Evolutionary conservation across 495 filamentous ascomycete genomes (phyloP).

Genomic region (Trichoderma virens): DNA sequence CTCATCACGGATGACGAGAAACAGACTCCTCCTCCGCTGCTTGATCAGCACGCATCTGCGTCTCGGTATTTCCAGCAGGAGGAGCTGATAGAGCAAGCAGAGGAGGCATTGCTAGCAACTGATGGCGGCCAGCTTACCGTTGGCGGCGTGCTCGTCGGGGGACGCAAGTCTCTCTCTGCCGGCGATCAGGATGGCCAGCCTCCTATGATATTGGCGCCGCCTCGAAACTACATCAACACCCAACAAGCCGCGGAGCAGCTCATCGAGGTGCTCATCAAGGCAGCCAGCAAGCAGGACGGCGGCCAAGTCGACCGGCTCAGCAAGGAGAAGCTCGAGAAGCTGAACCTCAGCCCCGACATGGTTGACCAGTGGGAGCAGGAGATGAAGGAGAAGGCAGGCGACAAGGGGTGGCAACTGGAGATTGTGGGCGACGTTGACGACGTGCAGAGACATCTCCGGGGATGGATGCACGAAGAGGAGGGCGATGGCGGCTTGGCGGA

Average conservation of each 20-base stretch:
- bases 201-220: conserved; percentile 27
- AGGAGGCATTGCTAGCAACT: conserved; percentile 22
- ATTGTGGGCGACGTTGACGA: conserved; percentile 39
- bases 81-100: conserved; percentile 30
- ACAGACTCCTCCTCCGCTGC: background rate
- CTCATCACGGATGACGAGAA: conserved; percentile 46
- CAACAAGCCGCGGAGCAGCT: conserved; percentile 13
- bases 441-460: conserved; percentile 28
- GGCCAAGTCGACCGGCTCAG: conserved; percentile 45
- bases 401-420: conserved; percentile 49
- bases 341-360: conserved; percentile 60
- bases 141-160: conserved; percentile 47
- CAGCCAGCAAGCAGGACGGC: conserved; percentile 43
- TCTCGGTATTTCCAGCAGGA: conserved; percentile 31
- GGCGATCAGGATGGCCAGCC: conserved; percentile 36
- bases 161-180: conserved; percentile 37
- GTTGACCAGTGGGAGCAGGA: conserved; percentile 39
- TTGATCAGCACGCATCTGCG: conserved; percentile 35
- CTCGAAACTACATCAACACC: conserved; percentile 25
- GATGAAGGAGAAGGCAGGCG: conserved; percentile 50
- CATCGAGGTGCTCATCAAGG: conserved; percentile 30
- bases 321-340: conserved; percentile 56
- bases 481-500: conserved; percentile 29
- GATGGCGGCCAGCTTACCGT: conserved; percentile 25
- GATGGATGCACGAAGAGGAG: conserved; percentile 23